Base-by-base conservation (phyloP, 495 filamentous ascomycete genomes). In the Talaromyces wortmannii region DNA sequence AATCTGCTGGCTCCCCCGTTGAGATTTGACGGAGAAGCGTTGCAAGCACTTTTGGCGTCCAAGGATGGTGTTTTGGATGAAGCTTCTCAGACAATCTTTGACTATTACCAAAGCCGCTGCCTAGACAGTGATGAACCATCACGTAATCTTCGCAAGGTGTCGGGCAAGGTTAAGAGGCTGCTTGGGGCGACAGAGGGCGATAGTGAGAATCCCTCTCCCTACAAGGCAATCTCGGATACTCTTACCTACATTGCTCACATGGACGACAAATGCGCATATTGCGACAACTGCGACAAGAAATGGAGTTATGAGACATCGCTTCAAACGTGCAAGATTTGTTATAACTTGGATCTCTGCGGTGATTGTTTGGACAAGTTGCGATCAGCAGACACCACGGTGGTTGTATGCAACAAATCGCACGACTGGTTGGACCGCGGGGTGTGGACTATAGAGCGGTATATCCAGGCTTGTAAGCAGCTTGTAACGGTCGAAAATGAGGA, bases 321-420 rank as follows among this genome's bases (percentile, higher is more conserved):
- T 12, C 53, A 62, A 31, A 33, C 10, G n/a, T 64, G 62, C 57
- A 62, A 52, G 17, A 59, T 57, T 12, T 63, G 62, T 44, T 52
- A 60, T 45, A 43, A 51, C 15, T 10, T 40, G 36, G 62, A 59
- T 12, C 59, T 64, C 36, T 64, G 62, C 52, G 55, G 56, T 16
- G 51, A n/a, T 23, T 64, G 62, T 10, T 57, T 53, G 18, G 30
- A 50, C 5, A 40, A 58, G 11, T 23, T 64, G 15, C 47, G 31
- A 33, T 33, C 55, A 7, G 40, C 13, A 18, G 30, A 52, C 18
- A 44, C 48, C 3, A 45, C 15, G 7, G 47, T 31, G 4, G 16
- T 52, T 1, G 48, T 30, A 4, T 57, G 55, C 18, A 57, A 48
- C 48, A 57, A 30, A 15, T 45, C 48, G 6, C 48, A 57, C 55